Base-by-base conservation (phyloP, 208 protist species). In the Naegleria lovaniensis region DNA sequence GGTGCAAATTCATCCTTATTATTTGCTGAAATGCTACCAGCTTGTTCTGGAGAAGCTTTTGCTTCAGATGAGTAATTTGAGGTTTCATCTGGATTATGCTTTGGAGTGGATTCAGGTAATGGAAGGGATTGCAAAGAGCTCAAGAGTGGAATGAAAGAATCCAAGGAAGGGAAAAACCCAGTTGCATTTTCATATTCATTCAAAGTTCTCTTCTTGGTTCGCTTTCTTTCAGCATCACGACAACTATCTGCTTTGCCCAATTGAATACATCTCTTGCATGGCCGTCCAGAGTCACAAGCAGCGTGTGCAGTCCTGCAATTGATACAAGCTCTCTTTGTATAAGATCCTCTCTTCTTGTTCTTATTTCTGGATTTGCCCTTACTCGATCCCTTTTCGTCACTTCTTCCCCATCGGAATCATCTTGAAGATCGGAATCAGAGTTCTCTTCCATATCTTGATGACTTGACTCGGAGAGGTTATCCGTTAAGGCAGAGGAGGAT, bases 281-380 rank as follows among this genome's bases (percentile, higher is more conserved):
- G 85, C 25, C 85, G 55, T 25, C 85, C 85, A 40, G 85, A n/a
- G 25, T 89, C 85, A 89, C 85, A 89, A n/a, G 85, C 85, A 1
- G 85, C 41, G 51, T 89, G 85, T 29, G 48, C 48, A 5, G n/a
- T 40, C 51, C 85, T 89, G 67, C 85, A 89, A 89, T 89, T 89
- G 2, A 67, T n/a, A 67, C 85, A 89, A 29, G 85, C 85, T 29
- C 48, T 55, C n/a, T 89, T 89, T 13, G 85, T 89, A 29, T 89
- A 89, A n/a, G 6, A 29, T 36, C 85, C 85, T 67, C 85, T 58
- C 29, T 89, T 89, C 41, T 58, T 88, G 9, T 29, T 88, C 40
- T 38, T 85, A n/a, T 38, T 43, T n/a, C 15, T n/a, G 4, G 9
- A 43, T 43, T 22, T 85, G n/a, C 29, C 67, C 16, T 79, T 79